Base-by-base conservation (phyloP, 345 rosid genomes). In the Anastatica hierochuntica region DNA sequence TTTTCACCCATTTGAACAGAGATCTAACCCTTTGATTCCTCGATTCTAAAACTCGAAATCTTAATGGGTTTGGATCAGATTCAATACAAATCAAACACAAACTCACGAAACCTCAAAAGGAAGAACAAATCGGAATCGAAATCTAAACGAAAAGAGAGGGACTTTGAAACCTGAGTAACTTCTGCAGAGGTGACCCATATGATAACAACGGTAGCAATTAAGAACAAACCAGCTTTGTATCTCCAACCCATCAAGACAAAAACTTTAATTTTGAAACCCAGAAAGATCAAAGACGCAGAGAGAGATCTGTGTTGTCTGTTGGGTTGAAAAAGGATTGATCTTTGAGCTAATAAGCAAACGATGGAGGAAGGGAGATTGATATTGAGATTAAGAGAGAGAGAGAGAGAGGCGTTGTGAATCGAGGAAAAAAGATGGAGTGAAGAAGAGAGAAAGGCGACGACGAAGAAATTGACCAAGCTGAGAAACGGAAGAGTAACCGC, bases 101-200 rank as follows among this genome's bases (percentile, higher is more conserved):
- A n/a, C n/a, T n/a, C n/a, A n/a, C 36, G 33, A 3, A 51, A 9
- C 17, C 20, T 62, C 10, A 14, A 41, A 63, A 26, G 7, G n/a
- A n/a, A n/a, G n/a, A n/a, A n/a, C n/a, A n/a, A n/a, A n/a, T n/a
- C n/a, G n/a, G n/a, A n/a, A n/a, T n/a, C n/a, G n/a, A n/a, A n/a
- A n/a, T n/a, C n/a, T n/a, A n/a, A n/a, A n/a, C n/a, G n/a, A n/a
- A n/a, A 31, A 14, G 7, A 40, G 18, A 20, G 0, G 14, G 15
- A 34, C n/a, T n/a, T 38, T 9, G 15, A 49, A 49, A 81, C 90
- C 97, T 85, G 96, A 70, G 95, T 84, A 41, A 84, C 90, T 76
- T 84, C 90, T 26, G 92, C 96, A 23, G 88, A 86, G 63, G 86
- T 68, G 60, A 86, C 94, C 96, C 92, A 84, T 63, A 92, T 92